Evolutionary conservation across 176 grass and related monocot genomes (phyloP).

Genomic region (Canna indica): DNA sequence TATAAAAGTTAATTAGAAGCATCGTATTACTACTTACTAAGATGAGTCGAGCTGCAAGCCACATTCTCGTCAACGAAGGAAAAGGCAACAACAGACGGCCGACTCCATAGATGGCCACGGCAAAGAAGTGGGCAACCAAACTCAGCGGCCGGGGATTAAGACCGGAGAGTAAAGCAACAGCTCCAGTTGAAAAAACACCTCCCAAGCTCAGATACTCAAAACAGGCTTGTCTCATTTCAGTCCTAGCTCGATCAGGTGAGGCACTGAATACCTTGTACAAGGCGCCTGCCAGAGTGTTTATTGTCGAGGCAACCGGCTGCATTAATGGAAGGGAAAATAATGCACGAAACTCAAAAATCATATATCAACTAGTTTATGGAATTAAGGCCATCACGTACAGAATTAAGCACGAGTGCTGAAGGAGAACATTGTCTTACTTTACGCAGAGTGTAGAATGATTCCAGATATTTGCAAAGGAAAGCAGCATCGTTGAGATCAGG

Average conservation of each 20-base stretch:
- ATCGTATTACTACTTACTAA: slow-evolving; percentile 45
- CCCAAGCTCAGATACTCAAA: slow-evolving; percentile 96
- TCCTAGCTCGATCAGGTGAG: slow-evolving; percentile 74
- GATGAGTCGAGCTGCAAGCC: slow-evolving; percentile 71
- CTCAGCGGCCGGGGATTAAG: slow-evolving; percentile 89
- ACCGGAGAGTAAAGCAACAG: slow-evolving; percentile 82
- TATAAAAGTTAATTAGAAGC: too few relatives aligned
- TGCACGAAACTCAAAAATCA: too few relatives aligned
- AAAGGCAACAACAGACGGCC: slow-evolving; percentile 75
- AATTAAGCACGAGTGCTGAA: neutral
- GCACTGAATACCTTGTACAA: slow-evolving; percentile 93
- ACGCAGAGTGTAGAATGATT: slow-evolving; percentile 90
- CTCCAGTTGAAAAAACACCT: slow-evolving; percentile 71
- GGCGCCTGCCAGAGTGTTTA: slow-evolving; percentile 93
- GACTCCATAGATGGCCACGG: slow-evolving; percentile 89
- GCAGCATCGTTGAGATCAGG: slow-evolving; percentile 70
- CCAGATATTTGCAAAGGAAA: slow-evolving; percentile 74
- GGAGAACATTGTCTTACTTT: slow-evolving; percentile 43
- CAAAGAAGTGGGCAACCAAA: slow-evolving; percentile 93
- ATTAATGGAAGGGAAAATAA: neutral
- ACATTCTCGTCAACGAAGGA: slow-evolving; percentile 67
- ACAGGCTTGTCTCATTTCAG: slow-evolving; percentile 94
- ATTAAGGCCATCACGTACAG: neutral
- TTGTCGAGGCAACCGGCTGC: slow-evolving; percentile 95
- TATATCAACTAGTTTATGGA: too few relatives aligned